Evolutionary conservation across 2,329 filamentous ascomycete genomes (phyloP), one percentile per base, ranked within the genome.

Genomic region (Trichoderma semiorbis): DNA sequence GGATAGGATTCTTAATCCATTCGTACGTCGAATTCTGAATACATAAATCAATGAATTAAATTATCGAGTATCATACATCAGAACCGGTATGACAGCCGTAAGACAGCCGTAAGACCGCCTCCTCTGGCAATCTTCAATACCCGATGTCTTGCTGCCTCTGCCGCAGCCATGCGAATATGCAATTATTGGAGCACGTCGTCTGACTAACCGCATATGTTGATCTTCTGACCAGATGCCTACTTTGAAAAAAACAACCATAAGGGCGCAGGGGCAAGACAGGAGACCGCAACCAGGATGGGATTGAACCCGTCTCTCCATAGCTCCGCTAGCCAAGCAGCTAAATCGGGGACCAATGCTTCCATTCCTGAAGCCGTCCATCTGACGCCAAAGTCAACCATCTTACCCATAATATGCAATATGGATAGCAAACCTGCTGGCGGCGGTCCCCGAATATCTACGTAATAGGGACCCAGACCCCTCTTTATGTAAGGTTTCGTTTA

Each of bases 401-500:
- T 66, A 30, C 39, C 65, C 55, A 60, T 32, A 32, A 69, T 69
- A 69, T 69, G 67, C 67, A 69, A 69, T 43, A 43, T 43, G 39
- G 39, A 43, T 62, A 62, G 55, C 18, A 32, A 60, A 30, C 26
- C 32, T 61, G 39, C 24, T 62, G 39, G 28, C 67, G 67, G 67
- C 67, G 28, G 57, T 62, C 57, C 43, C 67, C 67, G 57, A 69
- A 28, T 61, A 69, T 69, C 67, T 62, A 39, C 58, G 66, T 69
- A 69, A 50, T 69, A 28, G 39, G 39, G 58, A 69, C 47, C 55
- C 47, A 26, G 67, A 50, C 67, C 67, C 67, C 67, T 69, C 67
- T 61, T 69, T 62, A 69, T 69, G 57, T 69, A 69, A 69, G 39
- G 39, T 10, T 69, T 69, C 55, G 34, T 69, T 69, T 69, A 69